Conservation (phyloP, 495 filamentous ascomycete genomes). For the Trichocladium uniseriatum region DNA sequence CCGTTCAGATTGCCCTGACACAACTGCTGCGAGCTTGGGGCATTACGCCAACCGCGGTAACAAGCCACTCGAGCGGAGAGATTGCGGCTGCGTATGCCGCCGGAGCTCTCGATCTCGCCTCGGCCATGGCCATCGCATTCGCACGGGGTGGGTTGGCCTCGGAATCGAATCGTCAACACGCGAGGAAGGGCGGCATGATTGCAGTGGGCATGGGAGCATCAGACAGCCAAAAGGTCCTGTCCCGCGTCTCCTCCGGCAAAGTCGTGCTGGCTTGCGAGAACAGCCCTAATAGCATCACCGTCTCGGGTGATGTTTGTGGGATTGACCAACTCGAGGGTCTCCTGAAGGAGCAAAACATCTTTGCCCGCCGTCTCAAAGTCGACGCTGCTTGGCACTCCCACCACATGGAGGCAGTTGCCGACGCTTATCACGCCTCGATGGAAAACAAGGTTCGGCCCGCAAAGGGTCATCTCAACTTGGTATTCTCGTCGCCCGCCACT, state of each 20-base stretch:
- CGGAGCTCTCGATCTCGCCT: constrained; percentile 32
- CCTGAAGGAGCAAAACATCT: constrained; percentile 25
- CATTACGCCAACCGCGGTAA: constrained; percentile 40
- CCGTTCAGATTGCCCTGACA: constrained; percentile 45
- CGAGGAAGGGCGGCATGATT: constrained; percentile 33
- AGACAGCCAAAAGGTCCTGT: constrained; percentile 19
- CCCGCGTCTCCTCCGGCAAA: constrained; percentile 14
- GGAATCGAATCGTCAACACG: constrained; percentile 20
- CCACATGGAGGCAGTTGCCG: constrained; percentile 35
- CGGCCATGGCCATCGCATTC: constrained; percentile 41
- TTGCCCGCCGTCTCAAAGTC: constrained; percentile 30
- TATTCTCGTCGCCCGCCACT: constrained; percentile 20
- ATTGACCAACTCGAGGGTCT: constrained; percentile 27
- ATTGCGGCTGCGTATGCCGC: constrained; percentile 46
- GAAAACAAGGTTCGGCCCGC: constrained; percentile 17
- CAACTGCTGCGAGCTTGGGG: constrained; percentile 44
- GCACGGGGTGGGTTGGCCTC: constrained; percentile 22
- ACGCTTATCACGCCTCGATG: constrained; percentile 26
- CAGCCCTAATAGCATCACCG: constrained; percentile 37
- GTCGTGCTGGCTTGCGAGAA: constrained; percentile 41
- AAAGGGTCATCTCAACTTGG: constrained; percentile 10
- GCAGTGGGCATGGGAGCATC: constrained; percentile 31
- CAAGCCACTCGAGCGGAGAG: constrained; percentile 59
- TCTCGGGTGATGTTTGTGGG: constrained; percentile 32
- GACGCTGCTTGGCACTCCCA: constrained; percentile 37